These are phyloP conservation scores for Nemania sp. DNA, from an alignment of 2,329 filamentous ascomycete genomes.

Conservation along the genomic window DNA sequence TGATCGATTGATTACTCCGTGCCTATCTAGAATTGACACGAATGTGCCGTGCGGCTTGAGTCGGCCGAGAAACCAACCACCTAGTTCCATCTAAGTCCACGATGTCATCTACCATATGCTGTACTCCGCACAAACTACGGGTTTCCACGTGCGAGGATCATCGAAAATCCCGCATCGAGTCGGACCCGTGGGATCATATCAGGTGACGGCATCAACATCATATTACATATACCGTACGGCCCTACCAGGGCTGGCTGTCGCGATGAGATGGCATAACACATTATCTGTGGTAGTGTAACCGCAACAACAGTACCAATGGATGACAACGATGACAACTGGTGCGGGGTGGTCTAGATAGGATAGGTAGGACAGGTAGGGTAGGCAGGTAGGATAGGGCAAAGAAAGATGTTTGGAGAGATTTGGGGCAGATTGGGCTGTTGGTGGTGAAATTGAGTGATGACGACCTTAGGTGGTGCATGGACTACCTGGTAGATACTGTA, in stretches of 20 bases:
- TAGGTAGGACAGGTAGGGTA: background rate
- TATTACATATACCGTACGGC: constrained; percentile 2
- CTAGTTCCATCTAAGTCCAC: too few relatives aligned
- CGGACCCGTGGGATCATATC: constrained; percentile 3
- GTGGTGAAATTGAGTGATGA: background rate
- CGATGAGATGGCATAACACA: background rate
- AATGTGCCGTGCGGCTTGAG: background rate
- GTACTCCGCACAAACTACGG: background rate
- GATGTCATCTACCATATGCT: background rate
- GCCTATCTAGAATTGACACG: background rate
- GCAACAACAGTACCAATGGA: background rate
- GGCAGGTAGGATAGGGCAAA: too few relatives aligned
- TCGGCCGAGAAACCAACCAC: background rate
- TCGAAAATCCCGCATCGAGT: background rate
- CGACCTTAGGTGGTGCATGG: background rate
- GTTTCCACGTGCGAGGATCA: constrained; percentile 8
- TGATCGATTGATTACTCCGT: background rate
- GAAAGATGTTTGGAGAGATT: too few relatives aligned
- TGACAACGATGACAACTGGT: background rate
- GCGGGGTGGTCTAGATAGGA: background rate
- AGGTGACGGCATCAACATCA: constrained; percentile 26
- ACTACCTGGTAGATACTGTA: too few relatives aligned
- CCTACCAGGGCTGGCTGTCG: background rate
- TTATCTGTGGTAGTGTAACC: background rate
- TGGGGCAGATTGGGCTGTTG: background rate